phyloP scores from a whole-genome alignment of 345 rosid species.

The Euphorbia lathyris region DNA sequence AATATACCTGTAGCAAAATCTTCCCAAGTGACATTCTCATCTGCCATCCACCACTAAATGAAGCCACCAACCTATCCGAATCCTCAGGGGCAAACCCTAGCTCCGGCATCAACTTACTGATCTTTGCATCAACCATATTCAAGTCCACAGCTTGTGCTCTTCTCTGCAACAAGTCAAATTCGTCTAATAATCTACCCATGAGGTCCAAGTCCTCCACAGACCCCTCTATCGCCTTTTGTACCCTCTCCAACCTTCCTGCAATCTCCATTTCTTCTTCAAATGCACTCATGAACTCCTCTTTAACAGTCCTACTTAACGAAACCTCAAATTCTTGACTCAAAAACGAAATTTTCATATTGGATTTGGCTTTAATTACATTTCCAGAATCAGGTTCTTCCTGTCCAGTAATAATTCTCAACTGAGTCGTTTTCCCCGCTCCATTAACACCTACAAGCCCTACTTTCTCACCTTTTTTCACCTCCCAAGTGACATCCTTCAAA shows the following conservation, averaged over 20 bases:
- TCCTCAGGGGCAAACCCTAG: constrained; percentile 78
- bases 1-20: constrained; percentile 83
- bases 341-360: constrained; percentile 68
- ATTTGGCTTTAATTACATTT: constrained; percentile 70
- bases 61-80: constrained; percentile 88
- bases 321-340: constrained; percentile 95
- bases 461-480: constrained; percentile 85
- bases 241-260: constrained; percentile 58
- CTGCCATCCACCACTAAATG: constrained; percentile 97
- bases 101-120: constrained; percentile 92
- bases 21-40: constrained; percentile 99
- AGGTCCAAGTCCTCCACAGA: constrained; percentile 84
- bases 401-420: constrained; percentile 80
- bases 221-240: constrained; percentile 78
- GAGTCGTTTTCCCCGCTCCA: constrained; percentile 97
- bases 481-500: constrained; percentile 81
- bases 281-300: constrained; percentile 87
- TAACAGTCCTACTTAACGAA: constrained; percentile 76
- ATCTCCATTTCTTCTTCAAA: constrained; percentile 90
- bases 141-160: constrained; percentile 73
- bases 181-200: constrained; percentile 95
- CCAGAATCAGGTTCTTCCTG: constrained; percentile 90
- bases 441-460: constrained; percentile 91
- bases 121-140: constrained; percentile 70
- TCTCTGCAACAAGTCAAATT: constrained; percentile 84